Evolutionary conservation across 148 eudicot species (phyloP).

Genomic region (Cornus controversa): DNA sequence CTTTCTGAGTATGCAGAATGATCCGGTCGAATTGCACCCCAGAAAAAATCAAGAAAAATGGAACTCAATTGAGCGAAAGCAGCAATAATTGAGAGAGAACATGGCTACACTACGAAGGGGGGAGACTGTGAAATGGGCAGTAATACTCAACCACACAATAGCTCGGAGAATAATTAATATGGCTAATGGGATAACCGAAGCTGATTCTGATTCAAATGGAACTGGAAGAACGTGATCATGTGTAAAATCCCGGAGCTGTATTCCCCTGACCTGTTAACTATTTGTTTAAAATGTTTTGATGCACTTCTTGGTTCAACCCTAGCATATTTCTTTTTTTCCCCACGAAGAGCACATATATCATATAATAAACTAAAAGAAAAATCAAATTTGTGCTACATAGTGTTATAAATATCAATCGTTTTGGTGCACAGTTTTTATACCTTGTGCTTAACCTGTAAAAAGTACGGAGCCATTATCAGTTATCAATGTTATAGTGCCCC

Average conservation of each 20-base stretch:
- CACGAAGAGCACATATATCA: not conserved
- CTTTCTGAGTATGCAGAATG: constrained; percentile 3
- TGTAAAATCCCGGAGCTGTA: constrained; percentile 17
- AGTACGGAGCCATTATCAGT: too few relatives aligned
- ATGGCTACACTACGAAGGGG: not conserved
- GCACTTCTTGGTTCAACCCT: not conserved
- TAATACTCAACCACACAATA: too few relatives aligned
- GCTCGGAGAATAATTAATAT: too few relatives aligned
- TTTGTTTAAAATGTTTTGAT: not conserved
- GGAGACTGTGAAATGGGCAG: too few relatives aligned
- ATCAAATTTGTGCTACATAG: not conserved
- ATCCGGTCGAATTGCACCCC: constrained; percentile 8
- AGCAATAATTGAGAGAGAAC: constrained; percentile 5
- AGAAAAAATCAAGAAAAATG: not conserved
- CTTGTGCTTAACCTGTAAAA: too few relatives aligned
- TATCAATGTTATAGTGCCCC: too few relatives aligned
- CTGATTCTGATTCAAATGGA: constrained; percentile 12
- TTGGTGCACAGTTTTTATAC: not conserved
- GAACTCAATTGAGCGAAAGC: constrained; percentile 16
- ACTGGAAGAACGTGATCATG: not conserved
- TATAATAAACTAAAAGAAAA: not conserved
- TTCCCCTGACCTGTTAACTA: constrained; percentile 16
- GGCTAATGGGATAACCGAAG: too few relatives aligned
- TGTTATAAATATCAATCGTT: not conserved
- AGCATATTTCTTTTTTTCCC: not conserved